These are phyloP conservation scores for Fraxinus paxiana DNA, from an alignment of 305 asterid genomes.

Conservation along the genomic window DNA sequence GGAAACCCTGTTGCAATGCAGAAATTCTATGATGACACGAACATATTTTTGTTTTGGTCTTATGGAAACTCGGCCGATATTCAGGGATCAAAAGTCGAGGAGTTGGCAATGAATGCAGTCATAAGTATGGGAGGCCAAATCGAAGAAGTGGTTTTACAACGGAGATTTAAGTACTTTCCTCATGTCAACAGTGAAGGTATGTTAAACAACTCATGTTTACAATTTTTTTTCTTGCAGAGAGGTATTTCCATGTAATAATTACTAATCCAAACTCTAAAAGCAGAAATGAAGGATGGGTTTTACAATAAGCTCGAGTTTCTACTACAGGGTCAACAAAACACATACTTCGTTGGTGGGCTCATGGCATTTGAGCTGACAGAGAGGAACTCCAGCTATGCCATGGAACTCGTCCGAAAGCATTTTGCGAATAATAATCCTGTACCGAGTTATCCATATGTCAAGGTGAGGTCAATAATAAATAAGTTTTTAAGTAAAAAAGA, in stretches of 20 bases:
- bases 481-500: background rate
- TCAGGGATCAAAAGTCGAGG: constrained; percentile 42
- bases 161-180: constrained; percentile 73
- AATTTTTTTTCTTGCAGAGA: constrained; percentile 4
- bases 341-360: constrained; percentile 70
- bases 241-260: background rate
- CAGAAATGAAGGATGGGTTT: constrained; percentile 80
- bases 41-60: constrained; percentile 73
- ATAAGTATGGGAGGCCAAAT: constrained; percentile 62
- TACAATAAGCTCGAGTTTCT: constrained; percentile 59
- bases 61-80: constrained; percentile 65
- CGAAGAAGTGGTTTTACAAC: constrained; percentile 45
- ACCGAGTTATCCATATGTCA: constrained; percentile 55
- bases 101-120: constrained; percentile 55
- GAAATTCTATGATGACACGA: constrained; percentile 54
- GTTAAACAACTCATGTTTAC: background rate
- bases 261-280: constrained; percentile 9
- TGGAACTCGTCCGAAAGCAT: constrained; percentile 53
- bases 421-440: constrained; percentile 46
- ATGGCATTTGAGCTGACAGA: constrained; percentile 87
- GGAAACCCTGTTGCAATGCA: constrained; percentile 89
- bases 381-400: constrained; percentile 65
- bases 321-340: constrained; percentile 65
- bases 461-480: constrained; percentile 38
- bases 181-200: constrained; percentile 67